These are phyloP conservation scores for Hanseniaspora lachancei DNA, from an alignment of 805 yeast species.

Conservation along the genomic window DNA sequence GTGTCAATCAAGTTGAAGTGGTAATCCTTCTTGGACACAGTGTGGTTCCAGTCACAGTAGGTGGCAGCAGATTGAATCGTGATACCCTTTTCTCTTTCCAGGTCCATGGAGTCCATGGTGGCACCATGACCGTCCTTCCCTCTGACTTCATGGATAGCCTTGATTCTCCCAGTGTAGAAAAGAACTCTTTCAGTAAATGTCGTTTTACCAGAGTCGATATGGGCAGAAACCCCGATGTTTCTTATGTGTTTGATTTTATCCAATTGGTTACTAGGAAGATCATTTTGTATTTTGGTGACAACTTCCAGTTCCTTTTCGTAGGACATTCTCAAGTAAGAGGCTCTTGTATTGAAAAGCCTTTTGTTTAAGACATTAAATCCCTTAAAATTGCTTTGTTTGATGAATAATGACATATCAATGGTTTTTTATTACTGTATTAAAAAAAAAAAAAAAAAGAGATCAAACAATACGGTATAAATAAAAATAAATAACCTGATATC, in stretches of 20 bases:
- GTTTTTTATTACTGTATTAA: background rate
- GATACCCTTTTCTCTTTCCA: slow-evolving; percentile 96
- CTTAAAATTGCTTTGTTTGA: background rate
- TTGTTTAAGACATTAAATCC: background rate
- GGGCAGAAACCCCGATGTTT: slow-evolving; percentile 95
- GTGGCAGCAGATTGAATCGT: slow-evolving; percentile 99
- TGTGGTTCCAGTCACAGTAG: slow-evolving; percentile 73
- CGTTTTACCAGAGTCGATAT: slow-evolving; percentile 95
- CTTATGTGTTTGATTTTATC: slow-evolving; percentile 49
- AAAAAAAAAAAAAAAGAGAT: no score
- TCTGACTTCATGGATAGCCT: slow-evolving; percentile 91
- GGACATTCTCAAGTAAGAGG: slow-evolving; percentile 19
- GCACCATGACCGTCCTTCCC: slow-evolving; percentile 98
- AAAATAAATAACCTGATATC: no score
- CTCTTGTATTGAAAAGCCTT: background rate
- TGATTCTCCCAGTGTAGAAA: slow-evolving; percentile 91
- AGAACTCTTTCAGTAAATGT: slow-evolving; percentile 95
- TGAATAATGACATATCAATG: background rate
- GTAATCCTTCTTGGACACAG: slow-evolving; percentile 44
- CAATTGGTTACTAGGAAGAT: slow-evolving; percentile 40
- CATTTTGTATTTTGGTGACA: slow-evolving; percentile 43
- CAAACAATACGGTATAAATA: no score
- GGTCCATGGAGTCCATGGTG: slow-evolving; percentile 98
- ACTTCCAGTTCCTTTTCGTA: slow-evolving; percentile 65
- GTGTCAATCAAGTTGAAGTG: slow-evolving; percentile 95